Conservation (phyloP, 2,329 filamentous ascomycete genomes). For the Talaromyces sp. region DNA sequence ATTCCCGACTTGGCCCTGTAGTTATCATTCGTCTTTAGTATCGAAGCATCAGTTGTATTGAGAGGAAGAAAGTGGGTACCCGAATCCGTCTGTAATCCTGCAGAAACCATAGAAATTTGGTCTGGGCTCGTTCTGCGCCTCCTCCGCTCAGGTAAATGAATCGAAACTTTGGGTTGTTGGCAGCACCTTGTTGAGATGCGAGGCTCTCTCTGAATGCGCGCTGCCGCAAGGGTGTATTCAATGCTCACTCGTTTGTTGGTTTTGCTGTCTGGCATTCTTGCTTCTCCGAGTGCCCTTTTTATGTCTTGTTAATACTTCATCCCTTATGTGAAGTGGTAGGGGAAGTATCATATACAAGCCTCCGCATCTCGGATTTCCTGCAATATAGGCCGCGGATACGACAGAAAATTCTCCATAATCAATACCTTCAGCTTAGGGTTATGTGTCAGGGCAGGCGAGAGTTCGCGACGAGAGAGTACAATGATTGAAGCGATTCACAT, state of each 20-base stretch:
- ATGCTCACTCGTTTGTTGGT: background rate
- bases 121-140: conserved; percentile 42
- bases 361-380: background rate
- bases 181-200: background rate
- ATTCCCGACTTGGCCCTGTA: background rate
- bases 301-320: background rate
- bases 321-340: background rate
- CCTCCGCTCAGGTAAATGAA: conserved; percentile 45
- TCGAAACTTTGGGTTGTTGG: conserved; percentile 36
- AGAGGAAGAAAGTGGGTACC: background rate
- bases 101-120: conserved; percentile 40
- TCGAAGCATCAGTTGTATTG: background rate
- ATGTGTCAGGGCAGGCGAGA: background rate
- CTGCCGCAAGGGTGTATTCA: background rate
- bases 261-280: background rate
- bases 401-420: background rate
- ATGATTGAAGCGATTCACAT: background rate
- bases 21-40: background rate
- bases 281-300: background rate
- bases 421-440: background rate
- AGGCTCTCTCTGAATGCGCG: background rate
- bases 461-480: background rate
- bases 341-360: background rate
- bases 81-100: conserved; percentile 25
- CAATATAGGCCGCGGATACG: background rate